Evolutionary conservation across 2,329 filamentous ascomycete species (phyloP), one percentile per base, ranked within the genome.

Genomic region (Corinectria fuckeliana): DNA sequence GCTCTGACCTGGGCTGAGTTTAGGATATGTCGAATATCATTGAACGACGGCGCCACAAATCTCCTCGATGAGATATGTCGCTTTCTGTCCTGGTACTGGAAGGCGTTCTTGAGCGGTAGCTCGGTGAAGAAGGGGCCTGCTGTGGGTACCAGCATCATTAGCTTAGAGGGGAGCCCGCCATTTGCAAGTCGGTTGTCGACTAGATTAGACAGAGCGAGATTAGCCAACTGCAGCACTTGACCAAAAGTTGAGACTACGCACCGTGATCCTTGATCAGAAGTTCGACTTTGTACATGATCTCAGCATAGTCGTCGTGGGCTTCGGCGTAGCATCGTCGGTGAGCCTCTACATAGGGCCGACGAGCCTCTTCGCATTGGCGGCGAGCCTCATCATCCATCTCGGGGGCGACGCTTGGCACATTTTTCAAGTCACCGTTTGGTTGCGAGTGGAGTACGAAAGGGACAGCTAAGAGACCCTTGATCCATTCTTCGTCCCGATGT

Each of bases 371-470:
- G n/a, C n/a, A n/a, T n/a, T 95, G 88, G 56, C 91, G 84, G 72
- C 95, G 92, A 23, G 94, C 91, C 71, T 91, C 89, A 58, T 87
- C 85, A 4, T 91, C 91, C 81, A 94, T 93, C 58, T 88, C 18
- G n/a, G n/a, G 84, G 42, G 84, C 80, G 50, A 94, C 85, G 55
- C 82, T 85, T 54, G 85, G 81, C 61, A 86, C 86, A 68, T 87
- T 83, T 64, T 93, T 89, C 70, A 94, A 93, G 39, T 93, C 87
- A 18, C 92, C 92, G 1, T 92, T 96, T 3, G 95, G 95, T 74
- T 98, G 93, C 1, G 94, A 97, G 75, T 97, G 93, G 53, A 99
- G 86, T 36, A 99, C 94, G 74, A 99, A 99, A 0, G 95, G 95
- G 1, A 98, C 94, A 1, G 95, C 95, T 11, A 98, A 82, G 4